Percentiles rank a stretch among this genome's conserved stretches.
These are phyloP conservation scores for Mimosa pudica DNA, from an alignment of 306 rosid species.

Conservation along the genomic window DNA sequence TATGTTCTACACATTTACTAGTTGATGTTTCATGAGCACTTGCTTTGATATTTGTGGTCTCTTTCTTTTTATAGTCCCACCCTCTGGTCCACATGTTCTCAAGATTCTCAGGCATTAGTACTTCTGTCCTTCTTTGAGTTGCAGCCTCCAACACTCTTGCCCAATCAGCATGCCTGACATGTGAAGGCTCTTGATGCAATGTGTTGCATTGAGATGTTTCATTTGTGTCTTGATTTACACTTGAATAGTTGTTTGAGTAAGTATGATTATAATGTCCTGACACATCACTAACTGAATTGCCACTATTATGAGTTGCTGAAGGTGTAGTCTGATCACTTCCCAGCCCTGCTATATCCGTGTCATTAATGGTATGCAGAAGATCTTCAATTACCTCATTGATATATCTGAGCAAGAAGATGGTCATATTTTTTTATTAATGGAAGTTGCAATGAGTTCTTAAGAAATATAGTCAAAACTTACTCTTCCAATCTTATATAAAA, in stretches of 20 bases:
- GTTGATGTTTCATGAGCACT: slow-evolving; percentile 48
- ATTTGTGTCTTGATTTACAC: slow-evolving; percentile 47
- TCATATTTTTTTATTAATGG: slow-evolving; percentile 25
- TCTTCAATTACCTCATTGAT: slow-evolving; percentile 84
- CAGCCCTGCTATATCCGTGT: slow-evolving; percentile 40
- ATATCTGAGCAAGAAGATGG: slow-evolving; percentile 60
- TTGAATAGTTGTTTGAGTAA: slow-evolving; percentile 44
- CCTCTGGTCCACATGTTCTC: slow-evolving; percentile 99
- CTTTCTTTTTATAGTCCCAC: slow-evolving; percentile 83
- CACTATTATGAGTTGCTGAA: slow-evolving; percentile 47
- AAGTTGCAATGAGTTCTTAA: slow-evolving; percentile 20
- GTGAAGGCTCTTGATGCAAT: slow-evolving; percentile 52
- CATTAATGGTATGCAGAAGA: slow-evolving; percentile 62
- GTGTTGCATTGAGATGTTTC: slow-evolving; percentile 39
- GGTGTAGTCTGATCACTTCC: slow-evolving; percentile 48
- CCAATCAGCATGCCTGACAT: slow-evolving; percentile 72
- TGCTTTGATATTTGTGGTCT: slow-evolving; percentile 52
- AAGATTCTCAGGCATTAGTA: slow-evolving; percentile 96
- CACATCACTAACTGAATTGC: slow-evolving; percentile 46
- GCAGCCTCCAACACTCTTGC: slow-evolving; percentile 77
- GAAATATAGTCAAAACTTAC: slow-evolving; percentile 9
- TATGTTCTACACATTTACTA: slow-evolving; percentile 45
- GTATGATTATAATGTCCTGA: slow-evolving; percentile 37
- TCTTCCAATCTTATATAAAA: slow-evolving; percentile 13
- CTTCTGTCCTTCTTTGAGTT: slow-evolving; percentile 91